phyloP scores from a whole-genome alignment of 805 yeast species.

The Wickerhamiella vanderwaltii region DNA sequence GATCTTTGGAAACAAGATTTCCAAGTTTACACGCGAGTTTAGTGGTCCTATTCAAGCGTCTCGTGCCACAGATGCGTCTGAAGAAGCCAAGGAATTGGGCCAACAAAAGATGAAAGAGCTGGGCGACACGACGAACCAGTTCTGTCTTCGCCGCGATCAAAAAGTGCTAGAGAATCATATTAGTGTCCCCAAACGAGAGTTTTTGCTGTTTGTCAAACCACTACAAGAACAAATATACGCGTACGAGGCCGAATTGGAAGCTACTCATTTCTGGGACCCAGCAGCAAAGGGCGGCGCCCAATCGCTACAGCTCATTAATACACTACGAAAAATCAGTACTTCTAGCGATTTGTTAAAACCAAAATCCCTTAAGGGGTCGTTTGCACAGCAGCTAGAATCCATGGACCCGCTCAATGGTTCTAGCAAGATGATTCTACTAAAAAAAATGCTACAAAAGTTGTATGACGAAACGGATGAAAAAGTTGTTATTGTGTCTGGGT shows the following conservation, averaged over 20 bases:
- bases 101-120: conserved; percentile 50
- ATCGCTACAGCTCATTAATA: conserved; percentile 47
- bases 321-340: conserved; percentile 71
- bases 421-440: conserved; percentile 57
- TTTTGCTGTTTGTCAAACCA: conserved; percentile 68
- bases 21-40: conserved; percentile 36
- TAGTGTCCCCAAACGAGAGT: conserved; percentile 64
- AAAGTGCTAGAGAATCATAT: conserved; percentile 40
- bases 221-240: conserved; percentile 45
- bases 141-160: conserved; percentile 60
- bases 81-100: conserved; percentile 42
- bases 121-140: conserved; percentile 47
- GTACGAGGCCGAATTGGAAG: conserved; percentile 36
- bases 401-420: conserved; percentile 1
- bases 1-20: conserved; percentile 45
- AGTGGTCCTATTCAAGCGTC: conserved; percentile 62
- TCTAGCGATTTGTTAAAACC: conserved; percentile 54
- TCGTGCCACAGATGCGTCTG: conserved; percentile 50
- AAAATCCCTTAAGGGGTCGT: conserved; percentile 18
- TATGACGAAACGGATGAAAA: conserved; percentile 44
- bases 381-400: not conserved
- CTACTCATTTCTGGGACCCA: conserved; percentile 27
- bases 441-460: conserved; percentile 43
- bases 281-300: conserved; percentile 25
- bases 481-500: conserved; percentile 75